Evolutionary conservation across 2,329 filamentous ascomycete genomes (phyloP), one percentile per base, ranked within the genome.

Genomic region (Erysiphe pulchra): DNA sequence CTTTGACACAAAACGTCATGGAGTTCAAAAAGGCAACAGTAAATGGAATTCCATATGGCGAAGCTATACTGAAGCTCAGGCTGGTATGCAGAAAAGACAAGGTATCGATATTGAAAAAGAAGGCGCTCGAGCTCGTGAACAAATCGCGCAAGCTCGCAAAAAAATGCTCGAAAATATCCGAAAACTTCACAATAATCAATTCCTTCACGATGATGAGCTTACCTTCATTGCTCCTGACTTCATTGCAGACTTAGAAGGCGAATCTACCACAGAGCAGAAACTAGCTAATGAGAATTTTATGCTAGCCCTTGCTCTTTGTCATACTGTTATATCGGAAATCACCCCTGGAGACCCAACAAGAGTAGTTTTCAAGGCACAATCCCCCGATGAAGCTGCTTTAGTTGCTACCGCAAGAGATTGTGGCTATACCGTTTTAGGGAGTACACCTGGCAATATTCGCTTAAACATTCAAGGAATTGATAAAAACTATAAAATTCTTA

Each of bases 11-110:
- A 56, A 92, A 92, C 59, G 80, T 92, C 45, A 92, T 92, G 90
- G 92, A 98, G 60, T 98, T 95, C 72, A 98, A 95, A 62, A 98
- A 98, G 62, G 85, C 80, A 46, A 92, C 86, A 0, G 78, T 98
- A 62, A 95, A 95, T 56, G 87, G 87, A n/a, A 73, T 90, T 49
- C 77, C 86, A 0, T 98, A 98, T 53, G 90, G 92, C 50, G 90
- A 98, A 63, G 90, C 90, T 98, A 94, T 57, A 98, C 92, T 0
- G 90, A 98, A 61, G 90, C 90, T 0, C 83, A 93, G 61, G 82
- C 87, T 45, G 90, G 90, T 47, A 90, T 98, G 82, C 85, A 92
- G 59, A 85, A 87, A 61, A 75, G 90, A 49, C 66, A 87, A 61
- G 90, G 90, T 43, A 71, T 93, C 44, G 77, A 95, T 56, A 79